These are phyloP conservation scores for Solanum etuberosum DNA, from an alignment of 257 asterid species.

Conservation along the genomic window DNA sequence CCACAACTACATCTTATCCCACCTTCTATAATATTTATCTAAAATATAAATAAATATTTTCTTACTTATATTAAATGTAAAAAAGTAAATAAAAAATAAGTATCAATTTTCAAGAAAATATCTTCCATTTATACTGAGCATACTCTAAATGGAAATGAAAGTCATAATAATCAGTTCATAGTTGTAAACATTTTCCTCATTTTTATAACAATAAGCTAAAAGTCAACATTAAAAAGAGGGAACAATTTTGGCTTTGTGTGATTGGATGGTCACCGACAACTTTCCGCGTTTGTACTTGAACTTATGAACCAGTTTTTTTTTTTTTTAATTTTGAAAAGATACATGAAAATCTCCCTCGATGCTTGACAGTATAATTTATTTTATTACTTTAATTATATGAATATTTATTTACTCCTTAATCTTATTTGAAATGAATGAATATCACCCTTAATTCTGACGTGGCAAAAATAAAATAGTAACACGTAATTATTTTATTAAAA, in stretches of 20 bases:
- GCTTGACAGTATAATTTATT: too few species aligned
- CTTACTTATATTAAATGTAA: neutral
- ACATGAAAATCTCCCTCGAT: too few species aligned
- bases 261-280: neutral
- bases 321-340: too few species aligned
- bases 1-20: neutral
- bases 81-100: neutral
- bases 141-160: neutral
- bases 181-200: neutral
- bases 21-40: neutral
- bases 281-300: neutral
- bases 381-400: too few species aligned
- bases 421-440: too few species aligned
- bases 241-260: neutral
- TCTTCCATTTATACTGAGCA: neutral
- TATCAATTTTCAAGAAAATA: too few species aligned
- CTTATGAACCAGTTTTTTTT: neutral
- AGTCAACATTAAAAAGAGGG: neutral
- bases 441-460: too few species aligned
- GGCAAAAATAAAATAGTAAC: too few species aligned
- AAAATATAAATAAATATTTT: neutral
- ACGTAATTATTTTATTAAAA: too few species aligned
- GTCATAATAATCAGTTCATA: neutral
- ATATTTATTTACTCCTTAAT: too few species aligned
- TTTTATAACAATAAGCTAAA: neutral